Evolutionary conservation across 2,329 filamentous ascomycete genomes (phyloP).

Genomic region (Xylaria sp.): DNA sequence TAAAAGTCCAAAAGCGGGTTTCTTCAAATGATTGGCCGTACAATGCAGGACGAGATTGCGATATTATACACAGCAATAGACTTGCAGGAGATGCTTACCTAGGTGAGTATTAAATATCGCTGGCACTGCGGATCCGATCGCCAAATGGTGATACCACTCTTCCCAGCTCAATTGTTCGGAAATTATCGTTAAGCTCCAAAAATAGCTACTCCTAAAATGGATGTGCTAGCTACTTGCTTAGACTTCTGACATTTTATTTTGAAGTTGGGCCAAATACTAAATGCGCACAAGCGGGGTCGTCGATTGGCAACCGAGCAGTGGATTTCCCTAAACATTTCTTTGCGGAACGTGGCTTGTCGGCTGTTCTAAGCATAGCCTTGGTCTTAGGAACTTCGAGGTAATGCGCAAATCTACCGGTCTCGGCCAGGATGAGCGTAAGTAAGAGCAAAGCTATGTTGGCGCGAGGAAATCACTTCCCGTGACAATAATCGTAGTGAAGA

Average conservation of each 20-base stretch:
- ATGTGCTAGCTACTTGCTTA: background rate
- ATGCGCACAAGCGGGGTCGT: background rate
- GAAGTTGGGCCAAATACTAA: background rate
- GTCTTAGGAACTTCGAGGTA: background rate
- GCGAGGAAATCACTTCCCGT: background rate
- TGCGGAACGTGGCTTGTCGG: background rate
- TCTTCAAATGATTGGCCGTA: conserved; percentile 4
- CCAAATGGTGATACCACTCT: background rate
- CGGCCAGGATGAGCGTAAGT: background rate
- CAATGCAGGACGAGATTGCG: conserved; percentile 17
- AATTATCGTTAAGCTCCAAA: background rate
- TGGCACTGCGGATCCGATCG: background rate
- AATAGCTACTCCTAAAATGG: background rate
- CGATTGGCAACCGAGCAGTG: background rate
- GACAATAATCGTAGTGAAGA: background rate
- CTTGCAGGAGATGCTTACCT: background rate
- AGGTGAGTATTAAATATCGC: background rate
- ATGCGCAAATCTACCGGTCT: background rate
- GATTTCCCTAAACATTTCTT: background rate
- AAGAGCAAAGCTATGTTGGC: background rate
- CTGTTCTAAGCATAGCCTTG: background rate
- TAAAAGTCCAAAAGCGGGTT: background rate
- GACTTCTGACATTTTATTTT: background rate
- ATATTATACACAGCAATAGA: conserved; percentile 2
- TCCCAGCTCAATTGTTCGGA: background rate